Percentiles rank a stretch among this genome's conserved stretches.
These are phyloP conservation scores for Hypoxylon sp. DNA, from an alignment of 2,329 filamentous ascomycete species.

Conservation along the genomic window DNA sequence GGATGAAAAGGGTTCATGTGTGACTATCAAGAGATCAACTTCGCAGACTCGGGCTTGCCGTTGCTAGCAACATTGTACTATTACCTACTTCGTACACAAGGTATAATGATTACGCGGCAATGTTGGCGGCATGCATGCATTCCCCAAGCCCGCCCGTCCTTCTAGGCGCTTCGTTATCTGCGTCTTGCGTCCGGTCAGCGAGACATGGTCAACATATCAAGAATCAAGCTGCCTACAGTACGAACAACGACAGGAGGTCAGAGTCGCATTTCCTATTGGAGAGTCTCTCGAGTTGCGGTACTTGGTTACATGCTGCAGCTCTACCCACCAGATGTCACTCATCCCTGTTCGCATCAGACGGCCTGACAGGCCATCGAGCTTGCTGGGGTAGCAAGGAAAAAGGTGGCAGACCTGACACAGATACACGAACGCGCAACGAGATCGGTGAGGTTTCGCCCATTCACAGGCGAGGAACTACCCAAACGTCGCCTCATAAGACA, in stretches of 20 bases:
- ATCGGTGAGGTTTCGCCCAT: constrained; percentile 19
- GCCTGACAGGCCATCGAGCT: too few relatives aligned
- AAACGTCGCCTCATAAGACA: constrained; percentile 1
- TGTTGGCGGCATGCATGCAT: constrained; percentile 15
- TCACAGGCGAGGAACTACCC: constrained; percentile 8
- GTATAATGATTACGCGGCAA: constrained; percentile 17
- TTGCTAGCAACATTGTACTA: too few relatives aligned
- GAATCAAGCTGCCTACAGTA: constrained; percentile 17
- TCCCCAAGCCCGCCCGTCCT: constrained; percentile 11
- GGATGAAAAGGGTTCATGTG: not conserved
- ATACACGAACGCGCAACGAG: constrained; percentile 18
- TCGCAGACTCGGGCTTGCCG: not conserved
- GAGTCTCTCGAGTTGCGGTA: constrained; percentile 27
- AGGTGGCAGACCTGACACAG: constrained; percentile 12
- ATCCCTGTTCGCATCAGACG: constrained; percentile 20
- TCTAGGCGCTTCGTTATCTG: constrained; percentile 29
- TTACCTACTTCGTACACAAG: constrained; percentile 4
- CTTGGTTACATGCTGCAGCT: not conserved
- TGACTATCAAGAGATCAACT: not conserved
- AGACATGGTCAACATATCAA: constrained; percentile 1
- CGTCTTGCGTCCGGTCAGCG: constrained; percentile 3
- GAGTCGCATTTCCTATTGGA: constrained; percentile 24
- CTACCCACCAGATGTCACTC: not conserved
- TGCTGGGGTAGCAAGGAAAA: constrained; percentile 9
- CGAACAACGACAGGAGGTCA: constrained; percentile 9